Base-by-base conservation (phyloP, 140 eudicot genomes). In the Senecio squalidus region DNA sequence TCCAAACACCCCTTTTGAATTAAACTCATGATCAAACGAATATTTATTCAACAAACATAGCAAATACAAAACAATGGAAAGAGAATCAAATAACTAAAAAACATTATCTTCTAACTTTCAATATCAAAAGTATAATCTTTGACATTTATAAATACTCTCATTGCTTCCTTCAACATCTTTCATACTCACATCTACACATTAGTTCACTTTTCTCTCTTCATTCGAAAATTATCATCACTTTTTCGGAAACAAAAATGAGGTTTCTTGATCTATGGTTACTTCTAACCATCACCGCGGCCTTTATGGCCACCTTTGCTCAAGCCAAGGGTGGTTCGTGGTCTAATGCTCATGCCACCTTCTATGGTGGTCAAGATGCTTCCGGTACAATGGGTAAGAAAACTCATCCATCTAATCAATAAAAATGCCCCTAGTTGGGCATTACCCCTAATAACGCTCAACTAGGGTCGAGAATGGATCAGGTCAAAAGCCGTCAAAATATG, bases 301-400 rank as follows among this genome's bases (percentile, higher is more conserved):
- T 55, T 15, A 72, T 57, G 6, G 15, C 66, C 29, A 6, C 38
- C 9, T n/a, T 34, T 15, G 68, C 54, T 33, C 13, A 28, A 38
- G 75, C 27, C 22, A 20, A 38, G 26, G 61, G 60, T 14, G 45
- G 63, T 40, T 30, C 56, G 10, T 77, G 79, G 83, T 61, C 64
- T 23, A 31, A 20, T 34, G 79, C 79, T 18, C 83, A 78, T 68
- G 83, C 83, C 41, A 78, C 83, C 61, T 78, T 78, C 79, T 73
- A 78, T 21, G 83, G 83, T 33, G 76, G 72, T 38, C 73, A 68
- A 34, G 83, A 73, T 58, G 79, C 83, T n/a, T 73, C 79, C 14
- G 79, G 83, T 9, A 78, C 79, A 57, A 78, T 78, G 83, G 79
- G 79, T 78, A 78, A 73, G 79, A 55, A 48, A 10, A 39, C 10